Evolutionary conservation across 2,329 filamentous ascomycete genomes (phyloP).

Genomic region (Ilyonectria destructans): DNA sequence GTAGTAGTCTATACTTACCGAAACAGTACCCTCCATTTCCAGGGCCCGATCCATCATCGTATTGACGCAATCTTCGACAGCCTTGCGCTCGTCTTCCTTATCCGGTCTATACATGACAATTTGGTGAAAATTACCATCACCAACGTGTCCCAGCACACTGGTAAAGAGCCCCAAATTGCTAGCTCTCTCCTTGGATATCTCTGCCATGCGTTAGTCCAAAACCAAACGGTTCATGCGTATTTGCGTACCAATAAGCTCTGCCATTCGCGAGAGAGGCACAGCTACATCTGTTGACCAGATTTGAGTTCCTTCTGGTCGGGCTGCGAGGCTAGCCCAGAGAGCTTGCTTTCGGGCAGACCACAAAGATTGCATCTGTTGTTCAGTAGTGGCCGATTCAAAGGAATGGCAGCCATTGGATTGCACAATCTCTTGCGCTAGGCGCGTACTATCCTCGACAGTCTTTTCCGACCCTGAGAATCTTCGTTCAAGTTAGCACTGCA

Average conservation of each 20-base stretch:
- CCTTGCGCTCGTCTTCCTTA: not conserved
- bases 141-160: constrained; percentile 81
- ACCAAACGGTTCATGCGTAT: not conserved
- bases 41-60: constrained; percentile 78
- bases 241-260: constrained; percentile 62
- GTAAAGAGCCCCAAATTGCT: constrained; percentile 74
- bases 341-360: constrained; percentile 85
- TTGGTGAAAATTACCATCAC: constrained; percentile 83
- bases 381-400: constrained; percentile 78
- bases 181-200: constrained; percentile 78
- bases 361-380: constrained; percentile 77
- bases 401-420: constrained; percentile 66
- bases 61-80: constrained; percentile 53
- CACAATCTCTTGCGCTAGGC: constrained; percentile 70
- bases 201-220: not conserved
- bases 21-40: constrained; percentile 79
- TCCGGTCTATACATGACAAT: constrained; percentile 53
- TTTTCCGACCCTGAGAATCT: constrained; percentile 68
- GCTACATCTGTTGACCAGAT: constrained; percentile 89
- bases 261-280: constrained; percentile 80
- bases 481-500: constrained; percentile 76
- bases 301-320: constrained; percentile 71
- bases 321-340: constrained; percentile 80
- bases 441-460: constrained; percentile 63
- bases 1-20: constrained; percentile 52